Evolutionary conservation across 306 rosid species (phyloP).

Genomic region (Cicer judaicum): DNA sequence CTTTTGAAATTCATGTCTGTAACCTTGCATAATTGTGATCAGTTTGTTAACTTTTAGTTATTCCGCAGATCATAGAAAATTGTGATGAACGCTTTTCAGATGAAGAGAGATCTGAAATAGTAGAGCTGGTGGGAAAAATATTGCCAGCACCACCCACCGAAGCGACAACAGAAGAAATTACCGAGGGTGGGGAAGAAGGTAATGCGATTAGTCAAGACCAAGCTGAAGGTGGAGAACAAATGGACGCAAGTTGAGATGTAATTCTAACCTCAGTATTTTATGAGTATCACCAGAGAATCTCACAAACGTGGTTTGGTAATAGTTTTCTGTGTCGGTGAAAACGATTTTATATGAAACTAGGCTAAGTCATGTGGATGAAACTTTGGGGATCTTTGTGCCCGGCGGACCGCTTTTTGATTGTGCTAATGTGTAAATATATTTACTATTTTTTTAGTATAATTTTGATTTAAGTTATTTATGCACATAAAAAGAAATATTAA

Average conservation of each 20-base stretch:
- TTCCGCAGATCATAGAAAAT: constrained; percentile 57
- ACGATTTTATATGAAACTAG: not conserved
- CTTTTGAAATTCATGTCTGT: not conserved
- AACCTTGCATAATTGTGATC: constrained; percentile 2
- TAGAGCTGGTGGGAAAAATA: constrained; percentile 56
- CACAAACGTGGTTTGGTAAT: not conserved
- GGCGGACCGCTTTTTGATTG: too few relatives aligned
- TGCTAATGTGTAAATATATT: too few relatives aligned
- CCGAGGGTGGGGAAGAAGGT: constrained; percentile 31
- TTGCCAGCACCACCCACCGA: constrained; percentile 47
- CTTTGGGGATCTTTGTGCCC: not conserved
- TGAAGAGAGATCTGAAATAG: constrained; percentile 49
- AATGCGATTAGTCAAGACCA: constrained; percentile 25
- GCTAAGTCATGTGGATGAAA: not conserved
- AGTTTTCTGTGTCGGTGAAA: not conserved
- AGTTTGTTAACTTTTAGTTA: constrained; percentile 6
- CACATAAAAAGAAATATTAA: too few relatives aligned
- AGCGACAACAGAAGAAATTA: constrained; percentile 32
- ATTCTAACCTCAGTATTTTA: not conserved
- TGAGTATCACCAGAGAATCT: not conserved
- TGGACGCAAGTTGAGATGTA: constrained; percentile 49
- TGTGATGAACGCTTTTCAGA: constrained; percentile 56
- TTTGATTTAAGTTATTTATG: too few relatives aligned
- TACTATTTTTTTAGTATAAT: too few relatives aligned
- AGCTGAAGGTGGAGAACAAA: constrained; percentile 38